Evolutionary conservation across 139 green algal species (phyloP).

Genomic region (Haematococcus sp.): DNA sequence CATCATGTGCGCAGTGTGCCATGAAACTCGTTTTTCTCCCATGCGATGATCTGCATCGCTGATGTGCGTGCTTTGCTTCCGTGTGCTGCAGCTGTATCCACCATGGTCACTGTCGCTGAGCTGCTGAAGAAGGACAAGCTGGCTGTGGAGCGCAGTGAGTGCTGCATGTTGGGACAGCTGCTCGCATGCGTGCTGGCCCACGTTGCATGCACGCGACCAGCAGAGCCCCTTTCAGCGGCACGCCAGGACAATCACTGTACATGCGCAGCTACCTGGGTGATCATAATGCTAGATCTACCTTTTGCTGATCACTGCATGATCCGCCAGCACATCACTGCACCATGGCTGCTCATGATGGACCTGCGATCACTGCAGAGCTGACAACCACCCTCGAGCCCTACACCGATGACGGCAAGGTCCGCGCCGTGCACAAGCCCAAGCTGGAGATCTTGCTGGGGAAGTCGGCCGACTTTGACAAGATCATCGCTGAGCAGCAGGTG

Average conservation of each 20-base stretch:
- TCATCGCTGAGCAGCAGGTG: conserved; percentile 33
- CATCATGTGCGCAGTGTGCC: no score
- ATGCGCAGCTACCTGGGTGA: no score
- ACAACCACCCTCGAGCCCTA: not conserved
- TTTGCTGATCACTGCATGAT: no score
- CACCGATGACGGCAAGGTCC: not conserved
- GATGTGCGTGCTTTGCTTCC: no score
- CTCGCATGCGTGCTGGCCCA: no score
- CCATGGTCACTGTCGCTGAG: conserved; percentile 82
- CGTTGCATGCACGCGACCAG: no score
- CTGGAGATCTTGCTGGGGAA: conserved; percentile 77
- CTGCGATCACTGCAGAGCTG: conserved; percentile 3
- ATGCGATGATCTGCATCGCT: not conserved
- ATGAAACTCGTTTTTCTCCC: no score
- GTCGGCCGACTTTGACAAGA: conserved; percentile 65
- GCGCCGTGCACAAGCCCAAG: conserved; percentile 65
- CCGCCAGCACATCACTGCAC: no score
- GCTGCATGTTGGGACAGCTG: not conserved
- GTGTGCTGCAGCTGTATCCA: conserved; percentile 72
- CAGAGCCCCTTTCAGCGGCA: no score
- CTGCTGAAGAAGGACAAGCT: conserved; percentile 81
- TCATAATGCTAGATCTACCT: no score
- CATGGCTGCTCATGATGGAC: not conserved
- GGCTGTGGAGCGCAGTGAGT: conserved; percentile 62
- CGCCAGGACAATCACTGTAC: no score